Evolutionary conservation across 140 eudicot species (phyloP).

Genomic region (Anethum foeniculum): DNA sequence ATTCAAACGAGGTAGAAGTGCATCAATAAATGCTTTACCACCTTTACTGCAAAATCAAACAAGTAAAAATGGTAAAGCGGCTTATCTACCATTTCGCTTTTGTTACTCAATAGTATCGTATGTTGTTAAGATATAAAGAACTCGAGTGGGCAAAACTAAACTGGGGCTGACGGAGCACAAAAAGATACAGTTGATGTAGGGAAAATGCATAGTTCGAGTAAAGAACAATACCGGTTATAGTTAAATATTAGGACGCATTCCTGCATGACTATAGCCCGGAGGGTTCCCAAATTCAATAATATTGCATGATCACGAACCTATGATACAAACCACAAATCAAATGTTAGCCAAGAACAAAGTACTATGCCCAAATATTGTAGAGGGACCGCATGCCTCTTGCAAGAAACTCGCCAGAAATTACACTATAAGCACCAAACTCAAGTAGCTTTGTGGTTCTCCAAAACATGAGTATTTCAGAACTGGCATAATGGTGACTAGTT

Average conservation of each 20-base stretch:
- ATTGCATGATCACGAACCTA: conserved; percentile 97
- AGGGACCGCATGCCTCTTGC: background rate
- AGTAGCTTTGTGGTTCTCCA: background rate
- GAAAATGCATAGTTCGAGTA: background rate
- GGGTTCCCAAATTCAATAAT: conserved; percentile 81
- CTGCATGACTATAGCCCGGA: conserved; percentile 94
- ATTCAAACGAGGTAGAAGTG: conserved; percentile 81
- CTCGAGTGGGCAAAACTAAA: background rate
- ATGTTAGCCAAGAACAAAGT: conserved; percentile 7
- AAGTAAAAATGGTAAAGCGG: background rate
- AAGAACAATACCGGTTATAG: conserved; percentile 60
- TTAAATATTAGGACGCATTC: conserved; percentile 81
- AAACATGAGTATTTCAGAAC: background rate
- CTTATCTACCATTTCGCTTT: conserved; percentile 5
- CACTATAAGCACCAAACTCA: background rate
- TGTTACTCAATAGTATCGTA: background rate
- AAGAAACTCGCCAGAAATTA: background rate
- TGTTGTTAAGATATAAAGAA: background rate
- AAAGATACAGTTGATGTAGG: background rate
- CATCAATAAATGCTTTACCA: conserved; percentile 93
- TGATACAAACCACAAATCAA: conserved; percentile 9
- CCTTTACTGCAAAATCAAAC: conserved; percentile 54
- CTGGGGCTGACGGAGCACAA: background rate
- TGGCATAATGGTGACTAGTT: background rate
- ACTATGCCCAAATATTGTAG: background rate